Conservation (phyloP, 148 eudicot genomes). For the Cornus controversa region DNA sequence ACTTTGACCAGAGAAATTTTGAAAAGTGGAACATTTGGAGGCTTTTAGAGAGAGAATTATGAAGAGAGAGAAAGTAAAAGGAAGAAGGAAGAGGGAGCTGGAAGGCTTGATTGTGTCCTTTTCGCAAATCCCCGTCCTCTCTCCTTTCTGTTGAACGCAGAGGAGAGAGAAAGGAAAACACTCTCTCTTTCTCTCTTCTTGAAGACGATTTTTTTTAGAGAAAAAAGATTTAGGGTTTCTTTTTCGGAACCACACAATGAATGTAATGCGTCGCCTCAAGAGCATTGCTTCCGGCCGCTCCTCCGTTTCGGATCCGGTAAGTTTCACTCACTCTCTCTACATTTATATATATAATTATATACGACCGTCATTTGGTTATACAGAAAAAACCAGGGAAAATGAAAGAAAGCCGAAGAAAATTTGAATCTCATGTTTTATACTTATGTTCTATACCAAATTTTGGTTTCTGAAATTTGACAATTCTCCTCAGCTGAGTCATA, state of each 20-base stretch:
- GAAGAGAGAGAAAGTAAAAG: no score
- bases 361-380: not conserved
- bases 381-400: not conserved
- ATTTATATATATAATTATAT: not conserved
- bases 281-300: slow-evolving; percentile 84
- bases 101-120: not conserved
- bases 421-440: not conserved
- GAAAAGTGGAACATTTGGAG: no score
- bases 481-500: not conserved
- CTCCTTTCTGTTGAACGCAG: slow-evolving; percentile 12
- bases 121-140: not conserved
- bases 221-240: slow-evolving; percentile 17
- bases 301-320: slow-evolving; percentile 82
- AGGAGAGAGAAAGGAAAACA: slow-evolving; percentile 26
- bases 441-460: not conserved
- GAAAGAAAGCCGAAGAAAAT: no score
- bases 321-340: slow-evolving; percentile 14
- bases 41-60: slow-evolving; percentile 7
- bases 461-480: not conserved
- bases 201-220: not conserved
- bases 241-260: slow-evolving; percentile 35
- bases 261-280: slow-evolving; percentile 86
- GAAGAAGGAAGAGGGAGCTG: not conserved
- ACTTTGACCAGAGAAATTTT: slow-evolving; percentile 13
- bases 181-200: slow-evolving; percentile 15